Evolutionary conservation across 441 rosid genomes (phyloP), one percentile per base, ranked within the genome.

Genomic region (Arabidopsis lyrata): DNA sequence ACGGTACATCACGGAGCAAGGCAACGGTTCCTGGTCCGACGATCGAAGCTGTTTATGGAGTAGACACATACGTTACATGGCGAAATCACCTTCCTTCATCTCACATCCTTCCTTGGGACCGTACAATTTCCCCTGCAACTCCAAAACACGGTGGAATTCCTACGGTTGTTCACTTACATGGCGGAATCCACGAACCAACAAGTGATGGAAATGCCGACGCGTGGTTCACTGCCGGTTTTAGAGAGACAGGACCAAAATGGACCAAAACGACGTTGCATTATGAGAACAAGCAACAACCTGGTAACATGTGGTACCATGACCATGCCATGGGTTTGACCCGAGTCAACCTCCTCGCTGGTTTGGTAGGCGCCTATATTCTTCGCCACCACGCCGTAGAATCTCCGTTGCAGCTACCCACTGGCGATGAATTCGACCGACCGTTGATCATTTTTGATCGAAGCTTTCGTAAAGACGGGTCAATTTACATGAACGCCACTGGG

Each of bases 271-370:
- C 79, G 1, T 84, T 77, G 16, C 97, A 77, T 68, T 95, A 92
- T 61, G 72, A 53, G 76, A 92, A 95, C 52, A 56, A 24, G 7
- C 99, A 95, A 31, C 99, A 92, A 0, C 99, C 99, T 8, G 98
- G 99, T n/a, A 95, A 83, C 78, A 68, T 90, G 58, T 95, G 99
- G 99, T 95, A 95, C 75, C 99, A 95, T 52, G 99, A 95, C 76
- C 98, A 95, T 41, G 91, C 99, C 76, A 83, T 87, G 89, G 97
- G 99, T 15, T 83, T 95, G 86, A 95, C 99, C 6, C 64, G 98
- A 49, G 86, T 92, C 81, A 95, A 95, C 87, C 72, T 90, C 0
- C 64, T 95, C 53, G 98, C 99, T 4, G 99, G 98, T 45, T 59
- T 95, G 70, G 15, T 87, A 24, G 99, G 99, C 12, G 87, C 95